Base-by-base conservation (phyloP, 371 early-diverging fungal genomes). In the Choanephora cucurbitarum region DNA sequence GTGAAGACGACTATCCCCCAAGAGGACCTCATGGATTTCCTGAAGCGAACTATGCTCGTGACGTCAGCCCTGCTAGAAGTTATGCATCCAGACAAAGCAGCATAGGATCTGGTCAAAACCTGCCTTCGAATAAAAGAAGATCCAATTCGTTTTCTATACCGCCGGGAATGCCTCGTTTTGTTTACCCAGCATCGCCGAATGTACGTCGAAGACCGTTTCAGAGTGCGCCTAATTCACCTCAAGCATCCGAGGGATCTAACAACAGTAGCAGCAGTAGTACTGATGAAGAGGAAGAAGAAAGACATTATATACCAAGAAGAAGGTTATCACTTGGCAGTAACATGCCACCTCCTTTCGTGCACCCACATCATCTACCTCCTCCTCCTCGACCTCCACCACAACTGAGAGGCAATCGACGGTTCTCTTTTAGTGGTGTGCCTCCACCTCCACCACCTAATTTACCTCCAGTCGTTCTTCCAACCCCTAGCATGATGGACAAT, bases 351-450 rank as follows among this genome's bases (percentile, higher is more conserved):
- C 28, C 28, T 7, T 28, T 28, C n/a, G n/a, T n/a, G n/a, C n/a
- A n/a, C n/a, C n/a, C n/a, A n/a, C n/a, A n/a, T n/a, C n/a, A n/a
- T n/a, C n/a, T n/a, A n/a, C n/a, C n/a, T 28, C 28, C 28, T 15
- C 42, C 42, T 32, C 43, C 33, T 49, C 37, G 39, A 32, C 53
- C 53, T 5, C 53, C 28, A 32, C 14, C 18, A 9, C 52, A 24
- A 34, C 47, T 28, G 32, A 21, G 46, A 11, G 13, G 52, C n/a
- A 43, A 42, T 47, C 18, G 52, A 41, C 52, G 57, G 5, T 18
- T 47, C 5, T 52, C 62, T 22, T 62, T 57, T 47, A 46, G 41
- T 24, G 53, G 59, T 18, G 37, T n/a, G 21, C 46, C 46, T 34
- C 37, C 55, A 10, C 37, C 44, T 31, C 49, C 32, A 19, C 42